Percentiles rank a stretch among this genome's conserved stretches.
Conservation (phyloP, 257 asterid genomes). For the Scutellaria barbata region DNA sequence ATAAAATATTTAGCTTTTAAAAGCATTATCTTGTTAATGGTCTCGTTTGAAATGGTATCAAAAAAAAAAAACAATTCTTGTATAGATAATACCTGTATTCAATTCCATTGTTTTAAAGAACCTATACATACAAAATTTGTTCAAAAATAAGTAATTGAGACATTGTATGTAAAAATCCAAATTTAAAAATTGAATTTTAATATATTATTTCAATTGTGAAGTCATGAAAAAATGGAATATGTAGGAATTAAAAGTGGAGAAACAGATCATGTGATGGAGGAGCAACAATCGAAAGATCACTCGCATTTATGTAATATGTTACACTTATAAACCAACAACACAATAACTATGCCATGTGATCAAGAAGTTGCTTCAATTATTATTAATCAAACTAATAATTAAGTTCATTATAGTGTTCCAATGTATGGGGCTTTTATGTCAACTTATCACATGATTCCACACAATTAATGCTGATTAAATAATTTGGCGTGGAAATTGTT, state of each 20-base stretch:
- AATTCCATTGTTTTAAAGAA: too few relatives aligned
- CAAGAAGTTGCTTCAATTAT: conserved; percentile 36
- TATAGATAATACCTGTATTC: too few relatives aligned
- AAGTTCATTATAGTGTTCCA: not conserved
- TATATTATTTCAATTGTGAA: not conserved
- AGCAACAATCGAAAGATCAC: conserved; percentile 22
- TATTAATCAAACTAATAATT: not conserved
- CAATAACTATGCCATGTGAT: conserved; percentile 43
- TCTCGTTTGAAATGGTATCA: too few relatives aligned
- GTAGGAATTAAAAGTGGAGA: conserved; percentile 32
- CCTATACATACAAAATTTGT: too few relatives aligned
- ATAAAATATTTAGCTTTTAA: too few relatives aligned
- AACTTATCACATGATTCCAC: conserved; percentile 39
- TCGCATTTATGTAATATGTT: conserved; percentile 17
- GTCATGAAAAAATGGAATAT: conserved; percentile 13
- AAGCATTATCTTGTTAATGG: too few relatives aligned
- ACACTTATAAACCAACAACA: conserved; percentile 17
- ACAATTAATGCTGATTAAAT: not conserved
- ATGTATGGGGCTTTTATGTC: conserved; percentile 31
- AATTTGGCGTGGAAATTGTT: too few relatives aligned
- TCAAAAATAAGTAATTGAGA: too few relatives aligned
- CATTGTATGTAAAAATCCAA: not conserved
- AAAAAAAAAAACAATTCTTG: too few relatives aligned
- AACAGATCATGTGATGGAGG: conserved; percentile 36
- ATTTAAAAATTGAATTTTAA: not conserved